Evolutionary conservation across 2,329 filamentous ascomycete species (phyloP).

Genomic region (Cyphellophora attinorum): DNA sequence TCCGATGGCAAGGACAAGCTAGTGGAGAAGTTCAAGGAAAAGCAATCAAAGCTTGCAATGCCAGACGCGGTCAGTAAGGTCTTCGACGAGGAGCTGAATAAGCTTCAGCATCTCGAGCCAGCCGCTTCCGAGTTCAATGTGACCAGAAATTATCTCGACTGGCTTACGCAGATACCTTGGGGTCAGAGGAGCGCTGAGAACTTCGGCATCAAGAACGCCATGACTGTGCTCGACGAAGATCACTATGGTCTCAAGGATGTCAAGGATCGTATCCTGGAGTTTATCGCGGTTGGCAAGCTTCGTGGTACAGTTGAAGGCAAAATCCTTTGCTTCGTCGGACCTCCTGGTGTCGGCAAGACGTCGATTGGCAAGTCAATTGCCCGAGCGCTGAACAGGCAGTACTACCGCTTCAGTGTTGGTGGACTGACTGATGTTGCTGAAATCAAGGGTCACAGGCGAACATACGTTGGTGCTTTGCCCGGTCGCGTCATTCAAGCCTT

Average conservation of each 20-base stretch:
- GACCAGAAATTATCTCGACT: conserved; percentile 94
- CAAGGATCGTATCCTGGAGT: conserved; percentile 95
- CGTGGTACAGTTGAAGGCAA: conserved; percentile 96
- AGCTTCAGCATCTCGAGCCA: conserved; percentile 87
- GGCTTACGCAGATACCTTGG: conserved; percentile 98
- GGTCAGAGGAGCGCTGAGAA: conserved; percentile 92
- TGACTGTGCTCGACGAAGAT: conserved; percentile 85
- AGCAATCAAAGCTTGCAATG: conserved; percentile 89
- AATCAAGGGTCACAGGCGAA: conserved; percentile 94
- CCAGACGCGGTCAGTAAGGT: conserved; percentile 93
- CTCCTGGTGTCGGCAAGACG: conserved; percentile 95
- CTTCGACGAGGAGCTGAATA: conserved; percentile 96
- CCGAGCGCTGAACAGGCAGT: conserved; percentile 84
- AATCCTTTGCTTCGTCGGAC: conserved; percentile 94
- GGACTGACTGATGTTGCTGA: conserved; percentile 95
- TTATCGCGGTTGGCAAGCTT: conserved; percentile 95
- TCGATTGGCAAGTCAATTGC: conserved; percentile 98
- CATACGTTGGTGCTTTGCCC: conserved; percentile 90
- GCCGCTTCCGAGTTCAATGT: conserved; percentile 98
- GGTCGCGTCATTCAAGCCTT: conserved; percentile 95
- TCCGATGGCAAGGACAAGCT: conserved; percentile 97
- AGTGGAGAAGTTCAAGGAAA: conserved; percentile 94
- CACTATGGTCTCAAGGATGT: conserved; percentile 96
- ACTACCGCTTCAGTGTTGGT: conserved; percentile 97
- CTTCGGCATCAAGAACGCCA: conserved; percentile 86